Conservation (phyloP, 1,139 yeast genomes). For the Taiozyma onychis region DNA sequence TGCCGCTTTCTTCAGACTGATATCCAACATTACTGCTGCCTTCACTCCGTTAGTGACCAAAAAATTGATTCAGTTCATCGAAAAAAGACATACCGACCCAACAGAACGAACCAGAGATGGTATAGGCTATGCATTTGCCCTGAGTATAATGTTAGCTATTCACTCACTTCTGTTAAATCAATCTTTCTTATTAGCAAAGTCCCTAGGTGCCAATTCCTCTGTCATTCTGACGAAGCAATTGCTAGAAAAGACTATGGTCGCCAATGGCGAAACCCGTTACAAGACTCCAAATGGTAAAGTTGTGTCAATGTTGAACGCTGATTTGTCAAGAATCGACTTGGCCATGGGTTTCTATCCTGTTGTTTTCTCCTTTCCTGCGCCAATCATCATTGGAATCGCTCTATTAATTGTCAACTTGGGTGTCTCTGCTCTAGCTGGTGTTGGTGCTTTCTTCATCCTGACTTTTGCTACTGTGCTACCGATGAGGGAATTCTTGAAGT, state of each 20-base stretch:
- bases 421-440: conserved; percentile 61
- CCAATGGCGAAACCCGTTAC: conserved; percentile 49
- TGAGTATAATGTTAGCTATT: conserved; percentile 37
- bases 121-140: conserved; percentile 53
- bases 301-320: conserved; percentile 68
- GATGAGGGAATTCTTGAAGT: conserved; percentile 33
- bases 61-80: conserved; percentile 42
- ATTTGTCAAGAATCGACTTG: conserved; percentile 67
- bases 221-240: conserved; percentile 60
- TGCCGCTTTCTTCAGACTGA: conserved; percentile 35
- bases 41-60: conserved; percentile 44
- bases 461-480: conserved; percentile 23
- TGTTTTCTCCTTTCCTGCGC: background rate
- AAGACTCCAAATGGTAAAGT: conserved; percentile 59
- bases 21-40: conserved; percentile 37
- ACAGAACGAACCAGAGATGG: conserved; percentile 36
- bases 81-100: conserved; percentile 27
- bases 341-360: conserved; percentile 29
- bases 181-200: conserved; percentile 49
- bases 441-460: conserved; percentile 40
- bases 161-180: conserved; percentile 48
- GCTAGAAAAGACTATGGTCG: conserved; percentile 53
- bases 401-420: conserved; percentile 64
- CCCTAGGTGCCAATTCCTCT: conserved; percentile 60
- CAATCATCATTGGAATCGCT: conserved; percentile 48